Evolutionary conservation across 176 grass and related monocot genomes (phyloP).

Genomic region (Zea luxurians): DNA sequence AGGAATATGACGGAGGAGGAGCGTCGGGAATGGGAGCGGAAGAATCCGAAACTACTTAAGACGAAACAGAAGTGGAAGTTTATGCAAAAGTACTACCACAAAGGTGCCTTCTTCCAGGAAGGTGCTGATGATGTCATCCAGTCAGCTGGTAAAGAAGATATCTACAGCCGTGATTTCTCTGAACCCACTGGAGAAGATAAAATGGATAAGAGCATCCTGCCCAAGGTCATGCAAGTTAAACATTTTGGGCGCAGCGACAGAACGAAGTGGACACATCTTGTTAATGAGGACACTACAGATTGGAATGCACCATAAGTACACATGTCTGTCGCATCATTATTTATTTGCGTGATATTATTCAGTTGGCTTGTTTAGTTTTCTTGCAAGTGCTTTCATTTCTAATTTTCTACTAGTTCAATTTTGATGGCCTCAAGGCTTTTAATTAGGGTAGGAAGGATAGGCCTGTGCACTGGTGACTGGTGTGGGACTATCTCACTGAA

Average conservation of each 20-base stretch:
- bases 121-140: slow-evolving; percentile 60
- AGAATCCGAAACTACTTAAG: slow-evolving; percentile 55
- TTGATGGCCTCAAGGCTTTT: slow-evolving; percentile 21
- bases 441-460: no score
- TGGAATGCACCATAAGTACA: slow-evolving; percentile 91
- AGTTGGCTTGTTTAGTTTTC: background rate
- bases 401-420: slow-evolving; percentile 29
- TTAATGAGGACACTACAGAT: slow-evolving; percentile 96
- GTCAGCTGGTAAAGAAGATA: slow-evolving; percentile 56
- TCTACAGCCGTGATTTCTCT: slow-evolving; percentile 84
- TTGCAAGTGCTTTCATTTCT: background rate
- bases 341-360: background rate
- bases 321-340: background rate
- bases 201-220: slow-evolving; percentile 95
- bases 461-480: no score
- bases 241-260: slow-evolving; percentile 94
- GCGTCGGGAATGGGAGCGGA: slow-evolving; percentile 77
- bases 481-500: no score
- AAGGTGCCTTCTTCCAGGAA: slow-evolving; percentile 92
- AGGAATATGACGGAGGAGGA: slow-evolving; percentile 98
- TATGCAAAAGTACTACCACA: slow-evolving; percentile 98
- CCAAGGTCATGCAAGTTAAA: slow-evolving; percentile 99
- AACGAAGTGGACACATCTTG: slow-evolving; percentile 97
- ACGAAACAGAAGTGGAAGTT: slow-evolving; percentile 90
- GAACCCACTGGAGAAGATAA: slow-evolving; percentile 88